Evolutionary conservation across 192 early-diverging fungal species (phyloP).

Genomic region (Funneliformis mosseae): DNA sequence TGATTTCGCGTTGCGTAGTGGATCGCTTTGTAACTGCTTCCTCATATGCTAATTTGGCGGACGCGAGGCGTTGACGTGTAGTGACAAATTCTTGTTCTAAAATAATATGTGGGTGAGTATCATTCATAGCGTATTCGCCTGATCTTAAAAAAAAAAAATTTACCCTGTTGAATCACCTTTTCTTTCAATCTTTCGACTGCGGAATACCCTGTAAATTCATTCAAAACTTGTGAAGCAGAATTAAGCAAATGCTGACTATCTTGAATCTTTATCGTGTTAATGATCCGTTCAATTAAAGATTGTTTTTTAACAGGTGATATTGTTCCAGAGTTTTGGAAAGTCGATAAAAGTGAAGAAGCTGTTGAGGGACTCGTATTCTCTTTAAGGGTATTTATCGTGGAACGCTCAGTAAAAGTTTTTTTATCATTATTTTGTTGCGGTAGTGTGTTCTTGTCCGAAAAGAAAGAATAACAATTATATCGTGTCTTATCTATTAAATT

Average conservation of each 20-base stretch:
- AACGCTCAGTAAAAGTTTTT: background rate
- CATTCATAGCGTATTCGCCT: background rate
- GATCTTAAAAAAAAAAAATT: background rate
- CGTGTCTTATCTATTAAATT: background rate
- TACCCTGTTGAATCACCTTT: slow-evolving; percentile 63
- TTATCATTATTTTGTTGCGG: background rate
- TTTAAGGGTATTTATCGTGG: background rate
- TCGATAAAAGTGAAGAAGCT: no score
- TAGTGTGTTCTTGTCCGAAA: background rate
- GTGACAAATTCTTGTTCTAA: slow-evolving; percentile 48
- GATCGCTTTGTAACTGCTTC: slow-evolving; percentile 59
- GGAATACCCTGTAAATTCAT: slow-evolving; percentile 73
- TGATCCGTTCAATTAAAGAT: background rate
- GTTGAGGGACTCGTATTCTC: no score
- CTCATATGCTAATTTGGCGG: slow-evolving; percentile 58
- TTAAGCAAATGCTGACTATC: background rate
- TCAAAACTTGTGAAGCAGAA: slow-evolving; percentile 40
- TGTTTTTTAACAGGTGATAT: background rate
- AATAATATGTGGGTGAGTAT: background rate
- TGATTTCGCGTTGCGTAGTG: slow-evolving; percentile 72
- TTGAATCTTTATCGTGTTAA: background rate
- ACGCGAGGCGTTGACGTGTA: slow-evolving; percentile 50
- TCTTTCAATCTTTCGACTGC: slow-evolving; percentile 66
- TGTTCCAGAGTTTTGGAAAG: no score
- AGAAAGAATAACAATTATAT: background rate